Conservation (phyloP, 164 flowering plant species). For the Hamamelis virginiana region DNA sequence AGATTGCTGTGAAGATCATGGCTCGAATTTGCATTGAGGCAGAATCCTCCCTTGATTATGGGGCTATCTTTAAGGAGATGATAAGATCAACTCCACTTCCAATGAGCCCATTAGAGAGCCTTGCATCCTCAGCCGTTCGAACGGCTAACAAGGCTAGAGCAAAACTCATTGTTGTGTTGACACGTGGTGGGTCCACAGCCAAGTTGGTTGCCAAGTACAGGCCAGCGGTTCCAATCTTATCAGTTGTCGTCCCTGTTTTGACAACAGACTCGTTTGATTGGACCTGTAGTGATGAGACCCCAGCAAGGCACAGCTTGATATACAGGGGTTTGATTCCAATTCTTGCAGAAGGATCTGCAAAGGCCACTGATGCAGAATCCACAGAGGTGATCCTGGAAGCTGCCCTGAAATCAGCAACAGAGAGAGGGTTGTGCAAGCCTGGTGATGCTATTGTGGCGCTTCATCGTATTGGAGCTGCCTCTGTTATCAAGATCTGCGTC, state of each 20-base stretch:
- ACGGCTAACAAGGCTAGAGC: slow-evolving; percentile 77
- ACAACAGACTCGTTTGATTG: slow-evolving; percentile 81
- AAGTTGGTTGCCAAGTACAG: slow-evolving; percentile 86
- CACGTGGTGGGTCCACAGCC: slow-evolving; percentile 84
- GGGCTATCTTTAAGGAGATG: slow-evolving; percentile 73
- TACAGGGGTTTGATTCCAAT: slow-evolving; percentile 76
- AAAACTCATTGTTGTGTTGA: slow-evolving; percentile 68
- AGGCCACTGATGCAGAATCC: slow-evolving; percentile 82
- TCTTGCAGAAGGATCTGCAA: slow-evolving; percentile 81
- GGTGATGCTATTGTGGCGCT: slow-evolving; percentile 52
- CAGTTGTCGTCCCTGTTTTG: slow-evolving; percentile 78
- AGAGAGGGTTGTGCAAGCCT: slow-evolving; percentile 41
- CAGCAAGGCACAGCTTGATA: slow-evolving; percentile 78
- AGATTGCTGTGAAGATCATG: slow-evolving; percentile 82
- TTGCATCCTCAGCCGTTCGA: slow-evolving; percentile 85
- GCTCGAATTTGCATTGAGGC: slow-evolving; percentile 76
- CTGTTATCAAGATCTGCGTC: slow-evolving; percentile 44
- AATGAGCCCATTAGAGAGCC: slow-evolving; percentile 86
- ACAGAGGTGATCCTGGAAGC: slow-evolving; percentile 81
- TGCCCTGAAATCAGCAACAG: slow-evolving; percentile 61
- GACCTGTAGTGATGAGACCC: slow-evolving; percentile 77
- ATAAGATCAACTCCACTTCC: slow-evolving; percentile 74
- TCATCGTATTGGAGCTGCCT: slow-evolving; percentile 48
- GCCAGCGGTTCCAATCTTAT: slow-evolving; percentile 80
- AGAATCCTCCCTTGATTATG: slow-evolving; percentile 79